Percentiles rank a stretch among this genome's conserved stretches.
phyloP scores from a whole-genome alignment of 1,139 yeast species.

The Saccharomyces hybrid region DNA sequence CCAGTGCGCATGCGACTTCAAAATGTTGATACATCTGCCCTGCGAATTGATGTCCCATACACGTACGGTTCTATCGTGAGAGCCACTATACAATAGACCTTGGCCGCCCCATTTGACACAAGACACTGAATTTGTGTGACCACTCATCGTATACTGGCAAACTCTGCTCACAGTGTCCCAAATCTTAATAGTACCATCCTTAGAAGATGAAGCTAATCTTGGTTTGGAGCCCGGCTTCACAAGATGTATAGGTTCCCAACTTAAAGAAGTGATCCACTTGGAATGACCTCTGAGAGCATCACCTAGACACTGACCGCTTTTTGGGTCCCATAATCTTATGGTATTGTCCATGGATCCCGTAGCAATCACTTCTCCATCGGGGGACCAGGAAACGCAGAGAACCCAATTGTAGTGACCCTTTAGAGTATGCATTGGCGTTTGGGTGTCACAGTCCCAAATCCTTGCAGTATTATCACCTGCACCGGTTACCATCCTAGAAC shows the following conservation, averaged over 20 bases:
- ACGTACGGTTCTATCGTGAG: conserved; percentile 91
- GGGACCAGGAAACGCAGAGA: conserved; percentile 86
- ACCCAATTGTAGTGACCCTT: conserved; percentile 93
- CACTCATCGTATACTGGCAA: conserved; percentile 67
- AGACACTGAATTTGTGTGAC: conserved; percentile 84
- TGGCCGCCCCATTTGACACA: conserved; percentile 97
- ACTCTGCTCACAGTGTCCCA: conserved; percentile 83
- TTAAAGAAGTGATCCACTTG: conserved; percentile 81
- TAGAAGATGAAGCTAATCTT: conserved; percentile 78
- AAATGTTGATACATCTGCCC: conserved; percentile 72
- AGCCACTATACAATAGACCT: conserved; percentile 77
- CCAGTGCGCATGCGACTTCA: conserved; percentile 96
- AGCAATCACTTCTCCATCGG: conserved; percentile 85
- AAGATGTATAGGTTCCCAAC: conserved; percentile 93
- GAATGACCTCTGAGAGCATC: conserved; percentile 70
- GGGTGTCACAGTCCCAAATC: conserved; percentile 95
- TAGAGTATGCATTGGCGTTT: conserved; percentile 77
- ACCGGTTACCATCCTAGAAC: conserved; percentile 86
- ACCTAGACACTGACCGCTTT: conserved; percentile 69
- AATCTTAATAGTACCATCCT: conserved; percentile 81
- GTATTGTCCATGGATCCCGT: conserved; percentile 96
- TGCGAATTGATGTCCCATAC: conserved; percentile 76
- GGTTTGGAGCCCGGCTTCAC: conserved; percentile 60
- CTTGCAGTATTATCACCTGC: conserved; percentile 98
- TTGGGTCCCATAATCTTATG: conserved; percentile 78